A percentile compares a stretch with the other conserved stretches of the same genome.
phyloP scores from a whole-genome alignment of 352 stramenopile species.

The Pythium pyrilobum region DNA sequence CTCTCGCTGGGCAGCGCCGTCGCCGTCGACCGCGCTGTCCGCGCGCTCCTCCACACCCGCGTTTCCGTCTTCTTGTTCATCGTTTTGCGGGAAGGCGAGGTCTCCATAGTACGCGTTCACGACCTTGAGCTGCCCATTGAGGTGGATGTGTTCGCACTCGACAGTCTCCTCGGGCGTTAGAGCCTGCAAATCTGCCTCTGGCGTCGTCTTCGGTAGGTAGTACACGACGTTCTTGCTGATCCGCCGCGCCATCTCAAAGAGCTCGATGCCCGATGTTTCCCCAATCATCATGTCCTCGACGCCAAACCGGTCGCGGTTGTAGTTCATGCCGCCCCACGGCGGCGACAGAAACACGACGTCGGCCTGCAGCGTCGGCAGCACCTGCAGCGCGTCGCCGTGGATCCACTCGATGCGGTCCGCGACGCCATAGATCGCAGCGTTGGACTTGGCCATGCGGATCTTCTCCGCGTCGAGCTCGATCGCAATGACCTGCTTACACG shows the following conservation, averaged over 20 bases:
- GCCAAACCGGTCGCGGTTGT: conserved; percentile 55
- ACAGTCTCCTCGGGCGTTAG: conserved; percentile 45
- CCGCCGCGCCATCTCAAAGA: conserved; percentile 57
- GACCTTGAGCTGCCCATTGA: conserved; percentile 79
- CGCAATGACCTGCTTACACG: conserved; percentile 87
- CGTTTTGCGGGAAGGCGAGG: conserved; percentile 15
- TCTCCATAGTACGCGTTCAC: conserved; percentile 81
- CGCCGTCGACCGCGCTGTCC: too few species aligned
- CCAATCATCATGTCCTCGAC: conserved; percentile 67
- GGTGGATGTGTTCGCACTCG: conserved; percentile 73
- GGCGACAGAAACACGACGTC: conserved; percentile 91
- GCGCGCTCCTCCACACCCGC: too few species aligned
- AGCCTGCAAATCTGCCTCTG: conserved; percentile 38
- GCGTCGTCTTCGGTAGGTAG: conserved; percentile 74
- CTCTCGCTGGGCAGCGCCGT: too few species aligned
- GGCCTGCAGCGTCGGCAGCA: conserved; percentile 68
- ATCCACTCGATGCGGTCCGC: conserved; percentile 90
- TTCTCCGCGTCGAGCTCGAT: conserved; percentile 90
- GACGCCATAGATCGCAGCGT: conserved; percentile 89
- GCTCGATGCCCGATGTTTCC: conserved; percentile 40
- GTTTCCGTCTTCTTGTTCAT: background rate
- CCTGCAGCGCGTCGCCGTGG: conserved; percentile 75
- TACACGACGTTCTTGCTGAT: conserved; percentile 78
- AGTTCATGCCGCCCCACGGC: conserved; percentile 83
- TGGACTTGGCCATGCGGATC: conserved; percentile 88